Evolutionary conservation across 768 basidiomycete species (phyloP).

Genomic region (Lentinula edodes): DNA sequence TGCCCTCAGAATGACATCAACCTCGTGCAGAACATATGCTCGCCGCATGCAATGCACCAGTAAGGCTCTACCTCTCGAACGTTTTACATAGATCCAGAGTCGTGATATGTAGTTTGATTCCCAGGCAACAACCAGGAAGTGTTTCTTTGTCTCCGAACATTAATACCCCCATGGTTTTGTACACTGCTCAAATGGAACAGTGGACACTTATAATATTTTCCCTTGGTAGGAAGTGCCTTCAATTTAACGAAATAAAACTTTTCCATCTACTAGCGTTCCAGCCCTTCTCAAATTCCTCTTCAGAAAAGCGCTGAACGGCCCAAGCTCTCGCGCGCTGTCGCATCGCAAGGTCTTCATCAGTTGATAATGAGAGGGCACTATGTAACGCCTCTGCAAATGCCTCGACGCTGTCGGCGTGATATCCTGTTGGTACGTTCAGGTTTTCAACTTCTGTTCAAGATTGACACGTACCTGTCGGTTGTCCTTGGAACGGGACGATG

Average conservation of each 20-base stretch:
- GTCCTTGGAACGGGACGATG: constrained; percentile 69
- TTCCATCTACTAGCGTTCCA: constrained; percentile 68
- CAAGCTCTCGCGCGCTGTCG: constrained; percentile 62
- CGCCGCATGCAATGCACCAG: background rate
- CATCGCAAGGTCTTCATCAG: constrained; percentile 52
- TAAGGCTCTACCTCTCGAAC: background rate
- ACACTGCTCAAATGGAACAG: no score
- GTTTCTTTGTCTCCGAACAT: no score
- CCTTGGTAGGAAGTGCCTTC: background rate
- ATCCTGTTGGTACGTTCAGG: constrained; percentile 41
- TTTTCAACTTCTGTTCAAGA: background rate
- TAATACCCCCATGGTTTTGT: no score
- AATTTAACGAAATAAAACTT: constrained; percentile 13
- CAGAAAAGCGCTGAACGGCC: constrained; percentile 72
- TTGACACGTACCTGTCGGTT: constrained; percentile 52
- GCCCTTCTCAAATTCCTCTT: constrained; percentile 69
- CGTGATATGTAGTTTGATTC: no score
- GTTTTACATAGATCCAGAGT: background rate
- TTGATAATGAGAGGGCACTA: constrained; percentile 51
- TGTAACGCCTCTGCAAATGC: constrained; percentile 68
- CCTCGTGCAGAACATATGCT: background rate
- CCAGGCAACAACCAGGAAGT: no score
- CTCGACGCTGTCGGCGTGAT: constrained; percentile 64
- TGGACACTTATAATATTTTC: no score
- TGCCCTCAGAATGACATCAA: background rate